These are phyloP conservation scores for Cyclospora cayetanensis DNA, from an alignment of 169 alveolate species.

Conservation along the genomic window DNA sequence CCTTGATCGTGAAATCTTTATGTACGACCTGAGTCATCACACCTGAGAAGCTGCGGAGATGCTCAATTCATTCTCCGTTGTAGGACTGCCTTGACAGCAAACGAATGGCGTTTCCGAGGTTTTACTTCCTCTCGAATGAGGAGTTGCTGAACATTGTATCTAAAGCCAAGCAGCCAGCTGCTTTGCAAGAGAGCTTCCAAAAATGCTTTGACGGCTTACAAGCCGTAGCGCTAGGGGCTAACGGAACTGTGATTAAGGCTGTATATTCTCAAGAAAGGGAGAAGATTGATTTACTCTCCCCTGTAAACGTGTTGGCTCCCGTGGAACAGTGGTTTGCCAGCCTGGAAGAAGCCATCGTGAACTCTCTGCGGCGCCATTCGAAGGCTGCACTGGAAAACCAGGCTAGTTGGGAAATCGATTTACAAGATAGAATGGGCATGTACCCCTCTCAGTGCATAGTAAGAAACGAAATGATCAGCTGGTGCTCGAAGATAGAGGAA, in stretches of 20 bases:
- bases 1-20: no score
- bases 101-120: constrained; percentile 91
- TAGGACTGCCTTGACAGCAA: constrained; percentile 91
- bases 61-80: no score
- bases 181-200: constrained; percentile 80
- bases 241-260: constrained; percentile 16
- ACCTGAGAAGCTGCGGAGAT: no score
- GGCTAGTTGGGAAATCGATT: background rate
- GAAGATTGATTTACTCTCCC: constrained; percentile 29
- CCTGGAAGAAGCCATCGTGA: constrained; percentile 46
- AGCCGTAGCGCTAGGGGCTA: constrained; percentile 62
- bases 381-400: constrained; percentile 20
- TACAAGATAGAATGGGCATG: background rate
- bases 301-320: constrained; percentile 39
- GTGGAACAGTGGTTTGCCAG: constrained; percentile 49
- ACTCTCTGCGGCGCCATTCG: background rate
- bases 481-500: constrained; percentile 26
- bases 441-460: constrained; percentile 67
- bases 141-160: constrained; percentile 88
- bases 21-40: no score
- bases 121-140: constrained; percentile 92
- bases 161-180: constrained; percentile 80
- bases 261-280: constrained; percentile 14
- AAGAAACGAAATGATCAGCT: constrained; percentile 38
- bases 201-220: constrained; percentile 86